Conservation (phyloP, 2,329 filamentous ascomycete genomes). For the Aspergillus ruber region DNA sequence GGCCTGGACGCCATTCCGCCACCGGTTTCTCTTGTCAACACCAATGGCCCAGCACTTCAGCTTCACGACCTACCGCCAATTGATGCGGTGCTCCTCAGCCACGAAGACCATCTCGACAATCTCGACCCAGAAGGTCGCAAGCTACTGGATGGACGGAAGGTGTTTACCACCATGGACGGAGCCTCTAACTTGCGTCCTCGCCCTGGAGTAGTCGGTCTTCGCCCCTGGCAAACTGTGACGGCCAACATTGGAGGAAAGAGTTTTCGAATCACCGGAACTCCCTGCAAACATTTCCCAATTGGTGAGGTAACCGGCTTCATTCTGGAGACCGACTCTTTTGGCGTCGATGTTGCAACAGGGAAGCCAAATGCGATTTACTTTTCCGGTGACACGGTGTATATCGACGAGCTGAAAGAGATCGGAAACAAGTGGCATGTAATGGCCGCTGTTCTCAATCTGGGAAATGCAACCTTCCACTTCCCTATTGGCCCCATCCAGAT, state of each 20-base stretch:
- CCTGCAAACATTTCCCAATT: conserved; percentile 38
- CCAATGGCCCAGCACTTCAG: conserved; percentile 1
- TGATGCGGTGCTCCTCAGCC: conserved; percentile 7
- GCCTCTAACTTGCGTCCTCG: conserved; percentile 4
- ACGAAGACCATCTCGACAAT: conserved; percentile 9
- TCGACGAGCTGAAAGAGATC: conserved; percentile 32
- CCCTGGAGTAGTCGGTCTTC: conserved; percentile 18
- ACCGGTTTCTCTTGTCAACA: background rate
- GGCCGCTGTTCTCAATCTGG: background rate
- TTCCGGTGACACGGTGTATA: conserved; percentile 21
- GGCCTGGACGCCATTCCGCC: conserved; percentile 4
- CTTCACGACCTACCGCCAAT: conserved; percentile 7
- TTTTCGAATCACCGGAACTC: conserved; percentile 38
- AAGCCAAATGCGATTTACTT: conserved; percentile 43
- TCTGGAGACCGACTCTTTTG: conserved; percentile 31
- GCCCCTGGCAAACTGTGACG: conserved; percentile 32
- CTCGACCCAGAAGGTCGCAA: conserved; percentile 7
- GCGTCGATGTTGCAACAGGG: conserved; percentile 21
- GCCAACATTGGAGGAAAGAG: conserved; percentile 23
- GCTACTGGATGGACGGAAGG: conserved; percentile 5
- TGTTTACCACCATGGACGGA: conserved; percentile 8
- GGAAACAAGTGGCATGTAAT: conserved; percentile 3
- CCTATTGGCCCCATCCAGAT: conserved; percentile 29
- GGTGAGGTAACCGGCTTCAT: conserved; percentile 42
- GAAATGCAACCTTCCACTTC: conserved; percentile 10